Base-by-base conservation (phyloP, 2,329 filamentous ascomycete species). In the Diaporthe velutina region DNA sequence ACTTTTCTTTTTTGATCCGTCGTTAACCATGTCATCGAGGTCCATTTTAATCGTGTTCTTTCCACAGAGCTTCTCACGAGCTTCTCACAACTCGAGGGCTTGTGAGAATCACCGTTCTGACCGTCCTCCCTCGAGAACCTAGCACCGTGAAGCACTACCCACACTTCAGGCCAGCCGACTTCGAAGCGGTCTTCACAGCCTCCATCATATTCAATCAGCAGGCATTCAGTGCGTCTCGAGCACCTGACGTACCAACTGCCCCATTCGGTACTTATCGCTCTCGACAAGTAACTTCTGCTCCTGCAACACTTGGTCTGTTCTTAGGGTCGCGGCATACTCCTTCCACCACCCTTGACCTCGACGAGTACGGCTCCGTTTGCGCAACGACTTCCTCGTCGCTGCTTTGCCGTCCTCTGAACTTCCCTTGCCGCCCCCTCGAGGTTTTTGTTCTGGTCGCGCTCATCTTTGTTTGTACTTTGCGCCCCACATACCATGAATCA, bases 41-140 rank as follows among this genome's bases (percentile, higher is more conserved):
- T n/a, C 13, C 42, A 9, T 30, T 48, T 2, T 1, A 9, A 4
- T 9, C 30, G 4, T 12, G 7, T 5, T 25, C 1, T 19, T 17
- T 2, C 12, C 10, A 9, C 6, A 25, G 6, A 2, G 17, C 5
- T 66, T 9, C 40, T 13, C 19, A 15, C 33, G 28, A 48, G 33
- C 42, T 35, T 64, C 6, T 1, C 19, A n/a, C 9, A 1, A 28
- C 19, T 52, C 1, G 9, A 67, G 30, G 25, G 4, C 1, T 35
- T 10, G 12, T 50, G 6, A 17, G 5, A 25, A 1, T 28, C 28
- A 2, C 25, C 38, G 10, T 45, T 3, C 4, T 2, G 0, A 9
- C 17, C 9, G 4, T 8, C 9, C 8, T 30, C 17, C 15, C 4
- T 22, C 2, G 22, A 13, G 2, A 0, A 42, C 8, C 7, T 4